Evolutionary conservation across 1,284 basidiomycete species (phyloP).

Genomic region (Heliocybe sulcata): DNA sequence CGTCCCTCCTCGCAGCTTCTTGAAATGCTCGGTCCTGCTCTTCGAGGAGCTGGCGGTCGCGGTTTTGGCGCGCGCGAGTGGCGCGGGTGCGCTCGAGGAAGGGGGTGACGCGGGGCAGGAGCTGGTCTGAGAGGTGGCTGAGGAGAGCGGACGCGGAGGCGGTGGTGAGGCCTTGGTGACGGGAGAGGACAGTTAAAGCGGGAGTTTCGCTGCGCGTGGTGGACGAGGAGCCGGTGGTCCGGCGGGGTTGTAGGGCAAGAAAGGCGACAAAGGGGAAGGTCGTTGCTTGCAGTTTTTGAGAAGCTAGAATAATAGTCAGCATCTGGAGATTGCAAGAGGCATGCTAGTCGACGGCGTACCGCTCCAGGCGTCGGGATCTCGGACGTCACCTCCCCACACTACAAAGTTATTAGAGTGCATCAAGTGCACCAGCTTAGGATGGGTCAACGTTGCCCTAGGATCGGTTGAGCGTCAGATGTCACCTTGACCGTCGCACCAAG

Average conservation of each 20-base stretch:
- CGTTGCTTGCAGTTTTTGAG: constrained; percentile 81
- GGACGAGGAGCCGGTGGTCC: constrained; percentile 34
- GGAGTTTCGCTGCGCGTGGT: constrained; percentile 27
- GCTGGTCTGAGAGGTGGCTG: constrained; percentile 57
- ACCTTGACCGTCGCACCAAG: background rate
- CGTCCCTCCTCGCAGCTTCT: constrained; percentile 61
- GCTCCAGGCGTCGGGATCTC: constrained; percentile 78
- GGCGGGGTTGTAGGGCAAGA: constrained; percentile 75
- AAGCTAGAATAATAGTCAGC: constrained; percentile 36
- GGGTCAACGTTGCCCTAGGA: constrained; percentile 66
- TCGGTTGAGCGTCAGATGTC: constrained; percentile 1
- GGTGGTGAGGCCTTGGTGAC: constrained; percentile 64
- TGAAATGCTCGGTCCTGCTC: constrained; percentile 81
- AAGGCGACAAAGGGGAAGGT: constrained; percentile 93
- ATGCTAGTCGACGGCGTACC: constrained; percentile 36
- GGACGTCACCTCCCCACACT: constrained; percentile 83
- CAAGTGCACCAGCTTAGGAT: constrained; percentile 58
- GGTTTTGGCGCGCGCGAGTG: constrained; percentile 32
- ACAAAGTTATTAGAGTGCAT: constrained; percentile 67
- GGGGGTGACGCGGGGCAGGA: constrained; percentile 74
- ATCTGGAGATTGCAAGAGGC: constrained; percentile 1
- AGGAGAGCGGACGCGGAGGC: constrained; percentile 61
- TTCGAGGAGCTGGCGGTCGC: constrained; percentile 68
- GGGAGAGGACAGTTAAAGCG: constrained; percentile 72
- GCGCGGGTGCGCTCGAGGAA: constrained; percentile 60